Percentiles rank a stretch among this genome's conserved stretches.
These are phyloP conservation scores for Lophium mytilinum DNA, from an alignment of 495 filamentous ascomycete species.

Conservation along the genomic window DNA sequence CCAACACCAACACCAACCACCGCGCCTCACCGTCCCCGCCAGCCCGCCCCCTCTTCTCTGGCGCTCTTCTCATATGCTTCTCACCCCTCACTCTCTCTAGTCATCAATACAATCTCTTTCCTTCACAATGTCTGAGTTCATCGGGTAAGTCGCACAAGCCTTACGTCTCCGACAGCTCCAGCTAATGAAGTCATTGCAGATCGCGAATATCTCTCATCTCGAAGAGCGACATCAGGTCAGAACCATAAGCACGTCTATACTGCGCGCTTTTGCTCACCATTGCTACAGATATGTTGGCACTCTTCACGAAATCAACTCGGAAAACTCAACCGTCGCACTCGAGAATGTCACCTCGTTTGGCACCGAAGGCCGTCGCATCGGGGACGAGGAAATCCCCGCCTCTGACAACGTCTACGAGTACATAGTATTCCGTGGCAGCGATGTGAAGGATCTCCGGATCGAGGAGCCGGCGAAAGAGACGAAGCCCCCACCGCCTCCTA, in stretches of 20 bases:
- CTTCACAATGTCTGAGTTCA: conserved; percentile 52
- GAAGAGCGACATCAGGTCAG: conserved; percentile 91
- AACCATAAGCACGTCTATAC: conserved; percentile 13
- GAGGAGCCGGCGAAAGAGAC: conserved; percentile 74
- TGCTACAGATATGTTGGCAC: conserved; percentile 77
- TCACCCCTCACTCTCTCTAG: neutral
- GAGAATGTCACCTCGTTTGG: conserved; percentile 90
- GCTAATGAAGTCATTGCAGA: conserved; percentile 35
- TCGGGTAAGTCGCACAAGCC: conserved; percentile 40
- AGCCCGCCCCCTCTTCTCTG: neutral
- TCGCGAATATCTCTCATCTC: conserved; percentile 85
- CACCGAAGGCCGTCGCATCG: conserved; percentile 80
- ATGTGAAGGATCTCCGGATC: conserved; percentile 95
- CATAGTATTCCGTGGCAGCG: conserved; percentile 96
- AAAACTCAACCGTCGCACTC: conserved; percentile 89
- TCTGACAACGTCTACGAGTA: conserved; percentile 91
- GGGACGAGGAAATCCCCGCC: conserved; percentile 69
- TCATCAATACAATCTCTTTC: conserved; percentile 1
- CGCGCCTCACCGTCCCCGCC: neutral
- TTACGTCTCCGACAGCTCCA: conserved; percentile 1
- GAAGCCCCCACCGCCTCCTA: conserved; percentile 53
- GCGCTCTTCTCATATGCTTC: neutral
- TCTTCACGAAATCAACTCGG: conserved; percentile 95
- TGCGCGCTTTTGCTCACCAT: conserved; percentile 27
- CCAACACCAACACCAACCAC: neutral